Percentiles rank a stretch among this genome's conserved stretches.
Conservation (phyloP, 306 rosid genomes). For the Casuarina glauca region DNA sequence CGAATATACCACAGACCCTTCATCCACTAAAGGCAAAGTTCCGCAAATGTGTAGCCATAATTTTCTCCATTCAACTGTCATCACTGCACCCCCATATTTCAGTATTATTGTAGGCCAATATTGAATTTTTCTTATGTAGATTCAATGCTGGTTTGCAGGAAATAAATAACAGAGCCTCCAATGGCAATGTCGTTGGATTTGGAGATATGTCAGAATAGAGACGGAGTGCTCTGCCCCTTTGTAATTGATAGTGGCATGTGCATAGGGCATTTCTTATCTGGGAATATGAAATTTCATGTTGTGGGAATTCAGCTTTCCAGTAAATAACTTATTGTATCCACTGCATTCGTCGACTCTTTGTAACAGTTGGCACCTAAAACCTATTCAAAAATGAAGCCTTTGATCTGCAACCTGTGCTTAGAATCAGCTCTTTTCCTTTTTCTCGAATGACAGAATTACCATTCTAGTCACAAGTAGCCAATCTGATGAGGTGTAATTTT, state of each 20-base stretch:
- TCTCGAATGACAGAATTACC: not conserved
- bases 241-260: not conserved
- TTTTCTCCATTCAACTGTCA: not conserved
- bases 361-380: not conserved
- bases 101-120: not conserved
- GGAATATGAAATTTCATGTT: constrained; percentile 15
- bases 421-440: not conserved
- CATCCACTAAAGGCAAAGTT: not conserved
- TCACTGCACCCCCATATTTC: not conserved
- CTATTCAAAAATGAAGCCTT: not conserved
- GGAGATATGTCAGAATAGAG: not conserved
- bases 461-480: not conserved
- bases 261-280: not conserved
- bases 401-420: not conserved
- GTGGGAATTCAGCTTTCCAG: not conserved
- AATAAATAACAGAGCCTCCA: not conserved
- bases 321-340: not conserved
- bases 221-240: not conserved
- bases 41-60: not conserved
- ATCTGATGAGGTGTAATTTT: not conserved
- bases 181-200: not conserved
- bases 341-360: not conserved
- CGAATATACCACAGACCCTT: not conserved
- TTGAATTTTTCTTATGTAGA: not conserved
- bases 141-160: constrained; percentile 5